Conservation (phyloP, 176 grass and related monocot species). For the Oryza australiensis region DNA sequence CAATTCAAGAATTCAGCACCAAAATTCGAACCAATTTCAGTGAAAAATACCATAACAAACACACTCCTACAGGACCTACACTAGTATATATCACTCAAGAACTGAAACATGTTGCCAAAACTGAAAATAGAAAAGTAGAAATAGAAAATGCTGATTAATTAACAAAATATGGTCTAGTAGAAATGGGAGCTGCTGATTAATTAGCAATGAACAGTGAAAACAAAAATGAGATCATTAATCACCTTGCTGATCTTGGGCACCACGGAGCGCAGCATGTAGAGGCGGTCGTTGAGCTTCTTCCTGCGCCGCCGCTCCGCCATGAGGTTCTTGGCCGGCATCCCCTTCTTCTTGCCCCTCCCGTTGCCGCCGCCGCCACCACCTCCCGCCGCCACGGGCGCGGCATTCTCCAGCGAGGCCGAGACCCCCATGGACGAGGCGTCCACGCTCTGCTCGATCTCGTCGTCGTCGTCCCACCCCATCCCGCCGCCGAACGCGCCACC, state of each 20-base stretch:
- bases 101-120: background rate
- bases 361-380: slow-evolving; percentile 27
- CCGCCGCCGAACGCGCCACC: background rate
- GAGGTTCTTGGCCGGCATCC: slow-evolving; percentile 77
- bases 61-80: background rate
- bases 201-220: background rate
- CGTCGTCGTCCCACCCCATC: slow-evolving; percentile 41
- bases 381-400: background rate
- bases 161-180: background rate
- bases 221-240: background rate
- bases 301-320: slow-evolving; percentile 79
- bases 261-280: slow-evolving; percentile 81
- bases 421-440: slow-evolving; percentile 55
- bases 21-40: background rate
- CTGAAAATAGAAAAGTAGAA: background rate
- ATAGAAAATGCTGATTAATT: background rate
- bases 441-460: slow-evolving; percentile 48
- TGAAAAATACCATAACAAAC: background rate
- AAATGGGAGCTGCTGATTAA: background rate
- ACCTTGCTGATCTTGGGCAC: slow-evolving; percentile 94
- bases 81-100: slow-evolving; percentile 1
- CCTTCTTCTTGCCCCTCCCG: slow-evolving; percentile 71
- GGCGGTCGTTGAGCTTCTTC: slow-evolving; percentile 85
- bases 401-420: slow-evolving; percentile 54
- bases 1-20: slow-evolving; percentile 29